Evolutionary conservation across 208 protist genomes (phyloP).

Genomic region (Leishmania mexicana): DNA sequence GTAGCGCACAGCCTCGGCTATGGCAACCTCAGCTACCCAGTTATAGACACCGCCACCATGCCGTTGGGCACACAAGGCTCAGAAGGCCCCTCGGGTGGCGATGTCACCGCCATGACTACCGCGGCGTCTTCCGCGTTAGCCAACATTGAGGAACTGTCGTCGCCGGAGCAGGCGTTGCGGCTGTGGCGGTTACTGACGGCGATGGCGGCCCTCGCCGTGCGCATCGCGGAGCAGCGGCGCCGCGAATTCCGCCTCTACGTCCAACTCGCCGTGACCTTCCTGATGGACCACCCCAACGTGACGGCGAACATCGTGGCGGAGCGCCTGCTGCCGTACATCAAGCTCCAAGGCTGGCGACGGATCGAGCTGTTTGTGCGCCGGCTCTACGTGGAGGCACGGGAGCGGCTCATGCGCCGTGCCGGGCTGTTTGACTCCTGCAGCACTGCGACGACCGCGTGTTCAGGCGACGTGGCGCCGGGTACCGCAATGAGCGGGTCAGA

Average conservation of each 20-base stretch:
- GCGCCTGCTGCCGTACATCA: slow-evolving; percentile 62
- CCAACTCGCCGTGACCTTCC: slow-evolving; percentile 52
- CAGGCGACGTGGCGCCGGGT: neutral
- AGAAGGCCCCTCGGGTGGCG: neutral
- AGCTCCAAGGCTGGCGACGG: slow-evolving; percentile 46
- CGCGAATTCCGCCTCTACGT: slow-evolving; percentile 57
- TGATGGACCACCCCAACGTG: slow-evolving; percentile 39
- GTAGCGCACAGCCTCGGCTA: slow-evolving; percentile 27
- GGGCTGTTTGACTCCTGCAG: slow-evolving; percentile 1
- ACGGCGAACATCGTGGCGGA: slow-evolving; percentile 44
- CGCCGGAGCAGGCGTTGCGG: slow-evolving; percentile 27
- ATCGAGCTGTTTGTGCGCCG: slow-evolving; percentile 54
- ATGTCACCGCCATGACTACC: neutral
- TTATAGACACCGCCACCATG: neutral
- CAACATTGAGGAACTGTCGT: slow-evolving; percentile 41
- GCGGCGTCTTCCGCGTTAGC: slow-evolving; percentile 21
- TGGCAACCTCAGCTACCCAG: slow-evolving; percentile 6
- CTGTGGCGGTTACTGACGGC: slow-evolving; percentile 59
- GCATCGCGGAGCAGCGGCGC: slow-evolving; percentile 38
- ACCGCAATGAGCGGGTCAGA: neutral
- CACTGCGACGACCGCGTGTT: neutral
- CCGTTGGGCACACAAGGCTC: neutral
- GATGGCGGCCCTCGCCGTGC: slow-evolving; percentile 38
- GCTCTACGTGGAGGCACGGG: slow-evolving; percentile 58
- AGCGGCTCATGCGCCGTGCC: slow-evolving; percentile 33